Evolutionary conservation across 805 yeast genomes (phyloP).

Genomic region (Candida endomychidarum): DNA sequence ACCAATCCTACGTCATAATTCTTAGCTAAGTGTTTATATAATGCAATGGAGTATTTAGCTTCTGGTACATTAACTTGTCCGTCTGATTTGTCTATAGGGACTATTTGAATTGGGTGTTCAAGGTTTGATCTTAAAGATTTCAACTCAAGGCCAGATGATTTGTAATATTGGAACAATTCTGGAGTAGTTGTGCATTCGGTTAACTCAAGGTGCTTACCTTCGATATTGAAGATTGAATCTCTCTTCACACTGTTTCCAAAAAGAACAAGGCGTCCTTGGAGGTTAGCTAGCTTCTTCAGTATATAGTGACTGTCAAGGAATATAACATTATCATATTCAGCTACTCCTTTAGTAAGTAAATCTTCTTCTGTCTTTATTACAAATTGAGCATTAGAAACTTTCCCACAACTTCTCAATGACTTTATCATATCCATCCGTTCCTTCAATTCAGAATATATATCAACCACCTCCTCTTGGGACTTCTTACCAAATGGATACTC

Average conservation of each 20-base stretch:
- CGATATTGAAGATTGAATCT: conserved; percentile 1
- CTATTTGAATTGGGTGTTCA: neutral
- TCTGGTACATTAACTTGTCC: conserved; percentile 11
- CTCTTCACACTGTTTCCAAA: neutral
- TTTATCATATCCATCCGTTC: neutral
- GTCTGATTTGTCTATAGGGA: neutral
- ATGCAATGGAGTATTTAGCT: conserved; percentile 10
- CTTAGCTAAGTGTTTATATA: conserved; percentile 5
- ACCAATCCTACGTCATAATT: conserved; percentile 8
- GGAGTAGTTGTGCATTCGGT: neutral
- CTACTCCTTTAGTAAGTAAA: neutral
- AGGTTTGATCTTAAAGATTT: neutral
- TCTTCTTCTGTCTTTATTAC: conserved; percentile 6
- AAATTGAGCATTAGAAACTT: too few species aligned
- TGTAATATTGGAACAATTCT: conserved; percentile 7
- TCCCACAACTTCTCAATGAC: neutral
- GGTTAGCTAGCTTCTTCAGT: neutral
- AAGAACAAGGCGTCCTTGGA: neutral
- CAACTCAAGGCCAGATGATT: neutral
- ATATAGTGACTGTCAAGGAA: conserved; percentile 5
- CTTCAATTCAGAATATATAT: neutral
- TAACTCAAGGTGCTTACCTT: neutral
- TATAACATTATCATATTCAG: neutral
- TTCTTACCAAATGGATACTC: neutral
- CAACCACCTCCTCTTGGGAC: neutral